Base-by-base conservation (phyloP, 1,284 basidiomycete species). In the Microbotryum scabiosae region DNA sequence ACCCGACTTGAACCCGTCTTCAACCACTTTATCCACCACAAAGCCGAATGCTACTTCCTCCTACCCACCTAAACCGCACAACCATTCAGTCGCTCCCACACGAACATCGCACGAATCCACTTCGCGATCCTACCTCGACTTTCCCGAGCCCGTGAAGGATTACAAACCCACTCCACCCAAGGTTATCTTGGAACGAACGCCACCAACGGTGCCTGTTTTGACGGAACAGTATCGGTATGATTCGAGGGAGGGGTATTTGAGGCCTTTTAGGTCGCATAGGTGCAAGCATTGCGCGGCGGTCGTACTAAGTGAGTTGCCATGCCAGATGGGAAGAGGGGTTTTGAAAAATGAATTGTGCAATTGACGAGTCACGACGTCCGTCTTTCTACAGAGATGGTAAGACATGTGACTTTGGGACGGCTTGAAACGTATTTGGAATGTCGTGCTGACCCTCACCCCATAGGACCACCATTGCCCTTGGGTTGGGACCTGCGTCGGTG, bases 401-500 rank as follows among this genome's bases (percentile, higher is more conserved):
- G 26, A 21, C 16, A 5, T 18, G 16, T 41, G 36, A 18, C 16
- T 41, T 18, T 30, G 30, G 6, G 30, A 9, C 30, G 30, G 30
- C 30, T 41, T 41, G 36, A 18, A 41, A 41, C 36, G 36, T 41
- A 5, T 41, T 41, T 12, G 36, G 16, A 41, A 41, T 18, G 36
- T 12, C 12, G 36, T 41, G 36, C 36, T 41, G 36, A 12, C 36
- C 36, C 14, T 41, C 14, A 12, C 16, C 9, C 16, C 36, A 5
- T 18, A 41, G 36, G 36, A 41, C 36, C 51, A 65, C 56, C 52
- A 64, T 59, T 59, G 66, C 49, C 75, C 74, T 20, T 76, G 87
- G 87, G 84, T 90, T 54, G 87, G 86, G 30, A 85, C 87, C 67
- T 90, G 87, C 69, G 86, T 90, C 9, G 88, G 88, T 12, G 87